These are phyloP conservation scores for Pholiota conissans DNA, from an alignment of 768 basidiomycete species.

Conservation along the genomic window DNA sequence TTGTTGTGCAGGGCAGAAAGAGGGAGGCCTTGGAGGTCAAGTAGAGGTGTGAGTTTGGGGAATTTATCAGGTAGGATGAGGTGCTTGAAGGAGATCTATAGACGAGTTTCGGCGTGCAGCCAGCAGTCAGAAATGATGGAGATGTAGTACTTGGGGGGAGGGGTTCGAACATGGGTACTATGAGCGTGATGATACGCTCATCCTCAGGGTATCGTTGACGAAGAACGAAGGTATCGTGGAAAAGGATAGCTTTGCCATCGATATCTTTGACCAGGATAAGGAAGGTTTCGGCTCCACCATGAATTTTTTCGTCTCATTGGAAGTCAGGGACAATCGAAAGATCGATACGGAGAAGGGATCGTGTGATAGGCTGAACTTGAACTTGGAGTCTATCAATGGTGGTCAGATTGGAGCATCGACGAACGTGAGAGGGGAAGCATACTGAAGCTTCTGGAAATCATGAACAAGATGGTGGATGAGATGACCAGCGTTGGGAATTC, in stretches of 20 bases:
- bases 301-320: constrained; percentile 95
- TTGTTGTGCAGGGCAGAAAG: constrained; percentile 91
- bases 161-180: constrained; percentile 95
- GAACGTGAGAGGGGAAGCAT: constrained; percentile 24
- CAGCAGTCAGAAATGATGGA: constrained; percentile 93
- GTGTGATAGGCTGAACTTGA: constrained; percentile 95
- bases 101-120: constrained; percentile 91
- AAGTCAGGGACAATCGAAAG: constrained; percentile 95
- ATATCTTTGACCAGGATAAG: constrained; percentile 95
- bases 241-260: constrained; percentile 94
- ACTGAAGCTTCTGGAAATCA: constrained; percentile 94
- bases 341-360: constrained; percentile 89
- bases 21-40: constrained; percentile 90
- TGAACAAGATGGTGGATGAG: constrained; percentile 93
- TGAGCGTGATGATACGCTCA: constrained; percentile 93
- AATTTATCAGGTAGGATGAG: constrained; percentile 97
- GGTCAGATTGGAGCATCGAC: not conserved
- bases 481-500: constrained; percentile 89
- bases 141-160: constrained; percentile 99
- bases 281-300: constrained; percentile 87
- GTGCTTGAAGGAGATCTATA: constrained; percentile 97
- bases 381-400: constrained; percentile 69
- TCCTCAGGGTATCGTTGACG: constrained; percentile 90
- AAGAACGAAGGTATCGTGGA: constrained; percentile 91
- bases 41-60: constrained; percentile 87